A percentile compares a stretch with the other conserved stretches of the same genome.
Evolutionary conservation across 2,329 filamentous ascomycete species (phyloP).

Genomic region (Magnaporthiopsis incrustans): DNA sequence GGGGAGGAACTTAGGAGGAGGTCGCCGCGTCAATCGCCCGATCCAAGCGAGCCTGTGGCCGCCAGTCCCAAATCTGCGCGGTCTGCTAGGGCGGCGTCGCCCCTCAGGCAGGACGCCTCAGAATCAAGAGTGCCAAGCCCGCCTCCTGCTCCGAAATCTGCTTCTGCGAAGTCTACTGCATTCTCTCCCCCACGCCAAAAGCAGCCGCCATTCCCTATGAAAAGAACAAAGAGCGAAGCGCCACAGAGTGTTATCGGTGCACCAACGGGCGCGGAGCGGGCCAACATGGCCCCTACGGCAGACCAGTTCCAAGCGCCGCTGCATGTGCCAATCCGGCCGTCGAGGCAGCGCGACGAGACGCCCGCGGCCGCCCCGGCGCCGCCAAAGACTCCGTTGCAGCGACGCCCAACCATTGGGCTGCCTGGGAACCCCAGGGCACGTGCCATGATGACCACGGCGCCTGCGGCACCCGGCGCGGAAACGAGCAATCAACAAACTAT

Average conservation of each 20-base stretch:
- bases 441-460: slow-evolving; percentile 11
- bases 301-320: slow-evolving; percentile 6
- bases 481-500: slow-evolving; percentile 35
- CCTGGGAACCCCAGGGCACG: slow-evolving; percentile 37
- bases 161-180: not conserved
- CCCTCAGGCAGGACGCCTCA: not conserved
- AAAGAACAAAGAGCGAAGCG: not conserved
- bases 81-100: not conserved
- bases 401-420: slow-evolving; percentile 36
- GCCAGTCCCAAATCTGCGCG: not conserved
- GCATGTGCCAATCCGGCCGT: slow-evolving; percentile 21
- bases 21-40: slow-evolving; percentile 35
- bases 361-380: slow-evolving; percentile 24
- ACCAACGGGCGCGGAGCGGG: slow-evolving; percentile 2
- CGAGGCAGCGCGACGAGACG: slow-evolving; percentile 20
- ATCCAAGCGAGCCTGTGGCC: not conserved
- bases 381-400: slow-evolving; percentile 31
- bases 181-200: not conserved
- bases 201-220: not conserved
- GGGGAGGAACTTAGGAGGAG: slow-evolving; percentile 41
- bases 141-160: not conserved
- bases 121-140: not conserved
- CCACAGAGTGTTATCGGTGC: slow-evolving; percentile 6
- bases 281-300: slow-evolving; percentile 2
- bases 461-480: not conserved